Conservation (phyloP, 2,329 filamentous ascomycete genomes). For the Exophiala sideris region DNA sequence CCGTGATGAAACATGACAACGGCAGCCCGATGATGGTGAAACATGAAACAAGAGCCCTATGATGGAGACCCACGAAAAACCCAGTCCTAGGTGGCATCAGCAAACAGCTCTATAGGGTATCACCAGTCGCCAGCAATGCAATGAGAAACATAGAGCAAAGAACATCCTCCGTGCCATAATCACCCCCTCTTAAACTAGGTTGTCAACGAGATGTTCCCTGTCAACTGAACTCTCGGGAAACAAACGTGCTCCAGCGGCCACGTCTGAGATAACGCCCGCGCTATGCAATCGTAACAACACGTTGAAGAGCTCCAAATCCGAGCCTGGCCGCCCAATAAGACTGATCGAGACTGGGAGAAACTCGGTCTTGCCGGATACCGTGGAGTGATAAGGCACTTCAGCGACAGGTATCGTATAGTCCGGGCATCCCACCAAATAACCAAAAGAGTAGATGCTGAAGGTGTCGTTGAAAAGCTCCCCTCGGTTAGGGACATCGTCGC, state of each 20-base stretch:
- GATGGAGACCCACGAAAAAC: no score
- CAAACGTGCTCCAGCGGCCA: constrained; percentile 17
- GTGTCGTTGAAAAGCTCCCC: constrained; percentile 40
- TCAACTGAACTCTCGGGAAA: constrained; percentile 2
- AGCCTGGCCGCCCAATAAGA: constrained; percentile 32
- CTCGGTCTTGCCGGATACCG: constrained; percentile 30
- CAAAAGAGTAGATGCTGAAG: constrained; percentile 41
- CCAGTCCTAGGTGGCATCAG: no score
- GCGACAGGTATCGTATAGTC: constrained; percentile 46
- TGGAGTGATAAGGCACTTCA: constrained; percentile 33
- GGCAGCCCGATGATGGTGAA: no score
- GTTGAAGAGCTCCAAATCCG: constrained; percentile 32
- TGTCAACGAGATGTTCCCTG: not conserved
- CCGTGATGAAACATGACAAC: no score
- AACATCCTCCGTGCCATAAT: not conserved
- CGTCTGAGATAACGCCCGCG: constrained; percentile 17
- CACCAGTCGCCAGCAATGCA: not conserved
- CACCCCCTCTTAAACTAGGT: not conserved
- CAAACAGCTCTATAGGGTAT: not conserved
- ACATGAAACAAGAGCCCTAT: no score
- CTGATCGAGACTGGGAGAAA: constrained; percentile 35
- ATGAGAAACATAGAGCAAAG: no score
- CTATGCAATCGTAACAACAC: constrained; percentile 18
- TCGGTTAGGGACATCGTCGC: constrained; percentile 18
- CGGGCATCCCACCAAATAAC: constrained; percentile 36